phyloP scores from a whole-genome alignment of 2,329 filamentous ascomycete genomes.

The Phoma herbarum region DNA sequence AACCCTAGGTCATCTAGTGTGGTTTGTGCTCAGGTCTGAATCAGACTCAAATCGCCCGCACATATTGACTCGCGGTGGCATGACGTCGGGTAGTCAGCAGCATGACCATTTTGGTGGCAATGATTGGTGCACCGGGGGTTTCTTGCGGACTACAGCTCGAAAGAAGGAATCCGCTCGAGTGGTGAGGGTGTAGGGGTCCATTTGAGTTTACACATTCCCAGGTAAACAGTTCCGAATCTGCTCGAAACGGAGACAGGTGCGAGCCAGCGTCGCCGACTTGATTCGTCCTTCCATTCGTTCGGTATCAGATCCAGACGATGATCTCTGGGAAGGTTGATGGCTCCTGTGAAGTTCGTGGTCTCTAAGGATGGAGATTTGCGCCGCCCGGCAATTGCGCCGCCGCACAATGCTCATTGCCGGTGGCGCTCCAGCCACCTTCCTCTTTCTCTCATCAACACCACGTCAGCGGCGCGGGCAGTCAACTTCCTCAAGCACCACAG shows the following conservation, averaged over 20 bases:
- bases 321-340: not conserved
- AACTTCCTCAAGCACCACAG: not conserved
- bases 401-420: not conserved
- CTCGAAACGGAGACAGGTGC: not conserved
- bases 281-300: not conserved
- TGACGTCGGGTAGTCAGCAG: not conserved
- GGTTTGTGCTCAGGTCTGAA: not conserved
- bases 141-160: not conserved
- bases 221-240: not conserved
- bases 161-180: slow-evolving; percentile 1
- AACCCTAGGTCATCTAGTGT: not conserved
- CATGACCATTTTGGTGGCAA: not conserved
- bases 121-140: not conserved
- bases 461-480: slow-evolving; percentile 4
- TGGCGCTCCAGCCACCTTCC: not conserved
- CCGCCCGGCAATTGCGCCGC: not conserved
- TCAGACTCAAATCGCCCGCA: not conserved
- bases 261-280: slow-evolving; percentile 1
- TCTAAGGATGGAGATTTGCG: not conserved
- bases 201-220: not conserved
- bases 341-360: not conserved
- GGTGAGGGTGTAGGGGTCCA: not conserved
- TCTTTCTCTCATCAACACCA: not conserved
- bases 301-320: not conserved
- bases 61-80: not conserved